phyloP scores from a whole-genome alignment of 192 early-diverging fungal genomes.

The Helicostylum pulchrum region DNA sequence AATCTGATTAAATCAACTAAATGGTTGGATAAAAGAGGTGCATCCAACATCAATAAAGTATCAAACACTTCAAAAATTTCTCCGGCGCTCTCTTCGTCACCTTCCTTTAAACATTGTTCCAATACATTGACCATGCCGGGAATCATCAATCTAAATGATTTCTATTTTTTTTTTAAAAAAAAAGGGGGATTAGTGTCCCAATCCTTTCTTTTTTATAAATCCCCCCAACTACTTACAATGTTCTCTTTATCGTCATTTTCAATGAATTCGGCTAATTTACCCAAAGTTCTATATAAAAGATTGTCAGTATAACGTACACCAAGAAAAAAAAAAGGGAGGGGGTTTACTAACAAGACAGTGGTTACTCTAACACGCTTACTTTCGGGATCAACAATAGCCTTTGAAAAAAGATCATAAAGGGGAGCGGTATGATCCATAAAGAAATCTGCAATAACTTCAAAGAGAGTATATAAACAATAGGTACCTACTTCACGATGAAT shows the following conservation, averaged over 20 bases:
- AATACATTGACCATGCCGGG: constrained; percentile 84
- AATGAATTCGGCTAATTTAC: constrained; percentile 21
- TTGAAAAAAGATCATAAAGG: constrained; percentile 71
- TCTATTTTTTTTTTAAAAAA: constrained; percentile 21
- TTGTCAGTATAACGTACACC: background rate
- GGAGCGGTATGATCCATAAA: constrained; percentile 59
- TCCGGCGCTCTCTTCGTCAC: constrained; percentile 72
- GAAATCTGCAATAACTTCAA: constrained; percentile 78
- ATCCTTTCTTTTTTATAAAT: background rate
- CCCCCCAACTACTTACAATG: constrained; percentile 44
- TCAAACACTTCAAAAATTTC: constrained; percentile 90
- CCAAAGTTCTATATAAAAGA: background rate
- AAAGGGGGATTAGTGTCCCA: background rate
- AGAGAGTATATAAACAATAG: constrained; percentile 80
- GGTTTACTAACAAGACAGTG: constrained; percentile 58
- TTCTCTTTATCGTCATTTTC: constrained; percentile 43
- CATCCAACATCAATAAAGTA: constrained; percentile 71
- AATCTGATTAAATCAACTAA: constrained; percentile 79
- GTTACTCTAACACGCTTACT: constrained; percentile 75
- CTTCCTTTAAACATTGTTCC: constrained; percentile 66
- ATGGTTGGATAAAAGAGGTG: constrained; percentile 74
- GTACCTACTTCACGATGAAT: constrained; percentile 84
- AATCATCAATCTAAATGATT: constrained; percentile 65
- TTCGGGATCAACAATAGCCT: constrained; percentile 76
- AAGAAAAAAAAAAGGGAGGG: background rate